Percentiles rank a stretch among this genome's conserved stretches.
phyloP scores from a whole-genome alignment of 1,284 basidiomycete genomes.

The Pterulicium gracile region DNA sequence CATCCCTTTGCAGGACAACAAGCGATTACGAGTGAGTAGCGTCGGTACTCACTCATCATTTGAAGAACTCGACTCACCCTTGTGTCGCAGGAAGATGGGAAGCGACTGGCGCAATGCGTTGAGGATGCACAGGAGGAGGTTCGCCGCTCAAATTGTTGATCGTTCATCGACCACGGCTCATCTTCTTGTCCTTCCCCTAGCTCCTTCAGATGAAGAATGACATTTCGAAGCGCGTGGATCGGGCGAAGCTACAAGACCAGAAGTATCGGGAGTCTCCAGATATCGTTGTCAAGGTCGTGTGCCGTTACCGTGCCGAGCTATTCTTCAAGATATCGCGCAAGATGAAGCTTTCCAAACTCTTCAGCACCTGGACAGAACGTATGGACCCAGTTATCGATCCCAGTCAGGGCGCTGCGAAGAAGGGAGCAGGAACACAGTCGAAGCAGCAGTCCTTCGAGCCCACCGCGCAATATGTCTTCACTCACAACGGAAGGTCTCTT shows the following conservation, averaged over 20 bases:
- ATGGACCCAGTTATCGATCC: constrained; percentile 50
- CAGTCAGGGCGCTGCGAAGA: constrained; percentile 24
- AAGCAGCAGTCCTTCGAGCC: constrained; percentile 20
- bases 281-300: constrained; percentile 75
- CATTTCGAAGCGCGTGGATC: constrained; percentile 64
- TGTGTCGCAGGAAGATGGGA: constrained; percentile 60
- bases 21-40: constrained; percentile 59
- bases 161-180: constrained; percentile 6
- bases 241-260: constrained; percentile 60
- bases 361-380: constrained; percentile 77
- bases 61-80: too few relatives aligned
- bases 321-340: constrained; percentile 85
- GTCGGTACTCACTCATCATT: too few relatives aligned
- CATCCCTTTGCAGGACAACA: constrained; percentile 64
- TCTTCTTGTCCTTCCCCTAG: constrained; percentile 23
- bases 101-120: constrained; percentile 64
- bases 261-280: constrained; percentile 73
- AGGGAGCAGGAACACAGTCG: constrained; percentile 23
- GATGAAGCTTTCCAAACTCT: constrained; percentile 68
- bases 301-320: constrained; percentile 75
- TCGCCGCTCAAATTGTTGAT: constrained; percentile 9
- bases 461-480: constrained; percentile 63
- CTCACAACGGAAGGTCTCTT: constrained; percentile 62
- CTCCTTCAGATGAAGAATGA: constrained; percentile 68
- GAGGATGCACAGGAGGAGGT: constrained; percentile 78